phyloP scores from a whole-genome alignment of 495 filamentous ascomycete genomes.

The Cenococcum geophilum region DNA sequence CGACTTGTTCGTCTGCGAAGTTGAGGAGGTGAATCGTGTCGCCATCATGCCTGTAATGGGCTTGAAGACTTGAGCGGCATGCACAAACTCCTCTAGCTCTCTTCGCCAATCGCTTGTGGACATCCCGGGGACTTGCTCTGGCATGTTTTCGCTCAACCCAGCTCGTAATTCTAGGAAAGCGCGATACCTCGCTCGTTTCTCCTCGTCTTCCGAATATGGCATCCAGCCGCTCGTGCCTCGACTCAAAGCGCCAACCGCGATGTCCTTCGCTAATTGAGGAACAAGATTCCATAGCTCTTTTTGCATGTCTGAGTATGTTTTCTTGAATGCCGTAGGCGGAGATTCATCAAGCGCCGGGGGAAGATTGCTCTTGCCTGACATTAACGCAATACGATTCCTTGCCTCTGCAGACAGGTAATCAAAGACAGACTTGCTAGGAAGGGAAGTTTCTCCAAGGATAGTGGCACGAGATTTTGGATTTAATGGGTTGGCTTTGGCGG shows the following conservation, averaged over 20 bases:
- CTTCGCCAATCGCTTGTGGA: conserved; percentile 68
- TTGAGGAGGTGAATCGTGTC: conserved; percentile 77
- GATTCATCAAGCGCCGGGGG: conserved; percentile 72
- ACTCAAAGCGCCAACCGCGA: conserved; percentile 67
- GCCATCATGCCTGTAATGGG: conserved; percentile 90
- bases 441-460: conserved; percentile 70
- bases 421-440: conserved; percentile 92
- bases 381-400: conserved; percentile 66
- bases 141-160: conserved; percentile 54
- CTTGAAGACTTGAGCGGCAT: conserved; percentile 86
- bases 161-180: conserved; percentile 74
- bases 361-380: conserved; percentile 68
- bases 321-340: conserved; percentile 54
- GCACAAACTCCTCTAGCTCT: conserved; percentile 81
- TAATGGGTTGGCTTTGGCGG: conserved; percentile 66
- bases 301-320: conserved; percentile 53
- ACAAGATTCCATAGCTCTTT: conserved; percentile 58
- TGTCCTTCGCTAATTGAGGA: conserved; percentile 66
- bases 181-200: conserved; percentile 71
- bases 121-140: conserved; percentile 51
- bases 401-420: conserved; percentile 82
- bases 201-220: conserved; percentile 78
- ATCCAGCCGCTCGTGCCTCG: conserved; percentile 69
- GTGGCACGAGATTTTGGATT: conserved; percentile 75
- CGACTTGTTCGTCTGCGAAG: conserved; percentile 43